Evolutionary conservation across 2,329 filamentous ascomycete species (phyloP).

Genomic region (Podosphaera fusca): DNA sequence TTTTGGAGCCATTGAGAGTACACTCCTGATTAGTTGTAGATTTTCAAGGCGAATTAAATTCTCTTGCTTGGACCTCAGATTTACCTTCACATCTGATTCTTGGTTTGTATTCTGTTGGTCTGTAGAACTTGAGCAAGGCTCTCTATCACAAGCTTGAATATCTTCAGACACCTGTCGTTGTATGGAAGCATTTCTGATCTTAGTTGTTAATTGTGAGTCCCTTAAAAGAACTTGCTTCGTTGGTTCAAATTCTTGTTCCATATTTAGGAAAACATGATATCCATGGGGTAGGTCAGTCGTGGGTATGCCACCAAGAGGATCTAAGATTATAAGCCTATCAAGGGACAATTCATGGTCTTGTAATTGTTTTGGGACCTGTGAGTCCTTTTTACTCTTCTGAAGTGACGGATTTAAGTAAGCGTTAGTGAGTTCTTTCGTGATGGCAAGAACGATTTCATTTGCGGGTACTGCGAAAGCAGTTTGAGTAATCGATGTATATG

Average conservation of each 20-base stretch:
- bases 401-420: constrained; percentile 21
- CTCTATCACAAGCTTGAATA: neutral
- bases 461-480: constrained; percentile 25
- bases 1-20: constrained; percentile 54
- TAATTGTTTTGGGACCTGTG: constrained; percentile 20
- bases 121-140: neutral
- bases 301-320: constrained; percentile 69
- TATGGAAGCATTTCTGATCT: neutral
- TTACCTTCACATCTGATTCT: constrained; percentile 18
- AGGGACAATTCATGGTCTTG: constrained; percentile 29
- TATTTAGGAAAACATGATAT: constrained; percentile 71
- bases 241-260: constrained; percentile 65
- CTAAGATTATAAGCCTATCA: constrained; percentile 73
- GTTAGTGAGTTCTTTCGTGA: constrained; percentile 55
- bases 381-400: constrained; percentile 21
- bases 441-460: constrained; percentile 47
- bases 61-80: constrained; percentile 3
- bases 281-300: constrained; percentile 33
- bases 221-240: constrained; percentile 37
- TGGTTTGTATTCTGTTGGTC: constrained; percentile 20
- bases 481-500: constrained; percentile 29
- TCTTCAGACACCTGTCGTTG: neutral
- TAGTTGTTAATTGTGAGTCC: neutral
- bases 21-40: constrained; percentile 44
- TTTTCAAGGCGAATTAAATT: constrained; percentile 39